phyloP scores from a whole-genome alignment of 2,329 filamentous ascomycete genomes.

The Colletotrichum chrysophilum region DNA sequence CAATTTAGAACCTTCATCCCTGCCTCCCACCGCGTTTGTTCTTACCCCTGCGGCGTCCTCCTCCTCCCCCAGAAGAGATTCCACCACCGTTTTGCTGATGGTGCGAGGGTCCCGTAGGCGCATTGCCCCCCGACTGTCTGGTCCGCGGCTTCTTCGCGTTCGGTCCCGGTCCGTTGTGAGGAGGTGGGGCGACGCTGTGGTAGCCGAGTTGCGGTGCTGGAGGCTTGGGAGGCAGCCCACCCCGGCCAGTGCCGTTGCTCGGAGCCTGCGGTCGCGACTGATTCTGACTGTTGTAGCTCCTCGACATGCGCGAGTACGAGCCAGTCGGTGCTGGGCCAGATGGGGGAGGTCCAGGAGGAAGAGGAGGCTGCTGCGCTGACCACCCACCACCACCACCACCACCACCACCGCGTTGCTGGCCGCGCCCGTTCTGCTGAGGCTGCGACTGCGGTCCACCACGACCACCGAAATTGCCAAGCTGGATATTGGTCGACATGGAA shows the following conservation, averaged over 20 bases:
- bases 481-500: constrained; percentile 45
- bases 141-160: constrained; percentile 13
- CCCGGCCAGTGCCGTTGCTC: not conserved
- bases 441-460: constrained; percentile 16
- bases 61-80: not conserved
- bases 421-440: constrained; percentile 8
- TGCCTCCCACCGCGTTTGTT: constrained; percentile 21
- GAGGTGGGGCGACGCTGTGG: constrained; percentile 13
- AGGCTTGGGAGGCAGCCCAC: constrained; percentile 12
- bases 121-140: constrained; percentile 1
- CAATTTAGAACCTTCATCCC: not conserved
- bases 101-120: not conserved
- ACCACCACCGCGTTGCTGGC: constrained; percentile 6
- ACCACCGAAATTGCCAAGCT: constrained; percentile 28
- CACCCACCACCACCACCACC: not conserved
- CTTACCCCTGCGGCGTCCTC: constrained; percentile 15
- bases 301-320: constrained; percentile 22
- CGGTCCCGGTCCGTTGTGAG: constrained; percentile 7
- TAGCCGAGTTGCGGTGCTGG: constrained; percentile 17
- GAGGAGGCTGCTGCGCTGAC: constrained; percentile 35
- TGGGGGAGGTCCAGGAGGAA: constrained; percentile 43
- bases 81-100: constrained; percentile 6
- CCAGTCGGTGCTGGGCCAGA: constrained; percentile 29
- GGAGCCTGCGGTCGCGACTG: constrained; percentile 7
- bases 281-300: constrained; percentile 8